Conservation (phyloP, 495 filamentous ascomycete genomes). For the Platismatia glauca region DNA sequence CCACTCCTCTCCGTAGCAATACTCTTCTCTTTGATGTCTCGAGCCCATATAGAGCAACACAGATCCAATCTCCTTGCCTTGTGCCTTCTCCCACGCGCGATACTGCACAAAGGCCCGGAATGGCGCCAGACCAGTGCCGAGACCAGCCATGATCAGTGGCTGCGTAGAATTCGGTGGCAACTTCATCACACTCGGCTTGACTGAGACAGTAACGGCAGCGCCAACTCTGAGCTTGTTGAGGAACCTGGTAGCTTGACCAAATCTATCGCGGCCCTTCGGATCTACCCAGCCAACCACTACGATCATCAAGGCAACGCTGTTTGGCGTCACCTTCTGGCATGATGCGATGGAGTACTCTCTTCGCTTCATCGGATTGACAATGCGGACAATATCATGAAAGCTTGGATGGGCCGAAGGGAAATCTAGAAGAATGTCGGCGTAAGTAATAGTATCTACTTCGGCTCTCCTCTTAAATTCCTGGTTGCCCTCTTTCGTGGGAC, state of each 20-base stretch:
- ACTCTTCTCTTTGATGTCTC: conserved; percentile 94
- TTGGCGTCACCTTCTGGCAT: conserved; percentile 83
- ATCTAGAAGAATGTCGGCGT: conserved; percentile 79
- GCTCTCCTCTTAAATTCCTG: conserved; percentile 88
- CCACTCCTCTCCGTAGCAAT: conserved; percentile 98
- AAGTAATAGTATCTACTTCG: conserved; percentile 89
- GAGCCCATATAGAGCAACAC: conserved; percentile 95
- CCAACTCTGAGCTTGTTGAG: conserved; percentile 66
- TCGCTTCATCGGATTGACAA: conserved; percentile 86
- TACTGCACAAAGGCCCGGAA: conserved; percentile 98
- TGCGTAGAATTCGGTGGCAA: conserved; percentile 74
- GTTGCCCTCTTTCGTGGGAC: conserved; percentile 62
- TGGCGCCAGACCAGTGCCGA: conserved; percentile 94
- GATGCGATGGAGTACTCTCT: conserved; percentile 97
- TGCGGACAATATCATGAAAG: conserved; percentile 84
- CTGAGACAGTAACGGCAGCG: conserved; percentile 71
- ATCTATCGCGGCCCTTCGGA: conserved; percentile 75
- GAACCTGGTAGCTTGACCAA: conserved; percentile 87
- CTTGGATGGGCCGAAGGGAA: conserved; percentile 80
- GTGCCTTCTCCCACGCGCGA: conserved; percentile 90
- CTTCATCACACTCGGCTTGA: conserved; percentile 98
- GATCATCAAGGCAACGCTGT: conserved; percentile 84
- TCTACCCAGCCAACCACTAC: conserved; percentile 96
- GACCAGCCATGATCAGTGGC: conserved; percentile 96
- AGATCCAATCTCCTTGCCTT: conserved; percentile 87